Evolutionary conservation across 805 yeast genomes (phyloP), one percentile per base, ranked within the genome.

Genomic region (Saccharomycopsis schoenii): DNA sequence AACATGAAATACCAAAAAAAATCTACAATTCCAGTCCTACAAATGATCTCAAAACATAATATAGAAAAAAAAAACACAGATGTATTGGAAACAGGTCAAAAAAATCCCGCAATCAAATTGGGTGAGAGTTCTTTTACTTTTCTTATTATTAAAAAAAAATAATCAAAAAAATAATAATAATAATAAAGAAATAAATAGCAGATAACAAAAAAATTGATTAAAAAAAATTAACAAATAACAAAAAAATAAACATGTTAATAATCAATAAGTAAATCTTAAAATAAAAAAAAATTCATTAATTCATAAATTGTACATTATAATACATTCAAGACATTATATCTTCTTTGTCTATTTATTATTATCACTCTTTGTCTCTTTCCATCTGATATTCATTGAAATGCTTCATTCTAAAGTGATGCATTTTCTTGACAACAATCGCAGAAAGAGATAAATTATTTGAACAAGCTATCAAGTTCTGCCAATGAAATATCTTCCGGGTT

Each of bases 401-500:
- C 34, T 29, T 29, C 6, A 29, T n/a, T n/a, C n/a, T n/a, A n/a
- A n/a, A n/a, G n/a, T n/a, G n/a, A n/a, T 17, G 19, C 17, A 15
- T 17, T 29, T 1, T 52, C 14, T 52, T 4, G 9, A 14, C n/a
- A 17, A 10, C 24, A 12, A 65, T 39, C 71, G 67, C 66, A 50
- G 5, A 21, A 52, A 47, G 21, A 19, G 36, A 19, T 25, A n/a
- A 58, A 58, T 60, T 47, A 63, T 14, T 43, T 24, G 64, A 82
- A 82, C 68, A 82, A 70, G 52, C 76, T 74, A 65, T 83, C 87
- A 58, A 83, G 69, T 65, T 88, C 96, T 55, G 88, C 86, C 68
- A 87, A 76, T 29, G 90, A 83, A 34, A 85, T 78, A 66, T 86
- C 87, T 73, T 88, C 96, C 8, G 96, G 96, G 42, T 87, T 77